These are phyloP conservation scores for Serendipita sp. DNA, from an alignment of 1,284 basidiomycete species.

Conservation along the genomic window DNA sequence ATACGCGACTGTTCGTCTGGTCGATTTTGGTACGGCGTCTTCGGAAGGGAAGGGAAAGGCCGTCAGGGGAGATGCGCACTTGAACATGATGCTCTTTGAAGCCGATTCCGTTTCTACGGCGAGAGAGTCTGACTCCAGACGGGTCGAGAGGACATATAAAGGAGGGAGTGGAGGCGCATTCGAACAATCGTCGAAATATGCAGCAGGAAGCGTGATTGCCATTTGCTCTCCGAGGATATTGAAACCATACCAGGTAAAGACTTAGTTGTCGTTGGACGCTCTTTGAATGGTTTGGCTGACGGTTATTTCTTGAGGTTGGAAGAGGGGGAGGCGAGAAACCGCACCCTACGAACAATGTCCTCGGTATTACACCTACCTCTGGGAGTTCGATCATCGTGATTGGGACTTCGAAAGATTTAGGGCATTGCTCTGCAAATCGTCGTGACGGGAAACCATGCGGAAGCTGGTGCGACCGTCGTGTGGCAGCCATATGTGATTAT, in stretches of 20 bases:
- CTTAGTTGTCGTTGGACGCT: neutral
- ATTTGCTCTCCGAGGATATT: constrained; percentile 80
- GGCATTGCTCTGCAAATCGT: constrained; percentile 63
- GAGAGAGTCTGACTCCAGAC: constrained; percentile 26
- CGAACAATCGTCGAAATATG: constrained; percentile 66
- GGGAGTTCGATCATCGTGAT: constrained; percentile 70
- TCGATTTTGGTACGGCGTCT: constrained; percentile 59
- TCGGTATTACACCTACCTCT: constrained; percentile 77
- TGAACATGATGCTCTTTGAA: constrained; percentile 80
- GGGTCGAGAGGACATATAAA: constrained; percentile 33
- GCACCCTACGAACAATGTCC: constrained; percentile 64
- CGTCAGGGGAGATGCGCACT: constrained; percentile 65
- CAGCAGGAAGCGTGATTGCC: constrained; percentile 79
- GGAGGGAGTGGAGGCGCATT: constrained; percentile 89
- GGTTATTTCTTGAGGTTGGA: neutral
- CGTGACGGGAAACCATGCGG: constrained; percentile 71
- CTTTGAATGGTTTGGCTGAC: constrained; percentile 5
- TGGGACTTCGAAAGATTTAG: constrained; percentile 74
- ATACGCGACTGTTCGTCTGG: constrained; percentile 38
- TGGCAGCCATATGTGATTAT: constrained; percentile 65
- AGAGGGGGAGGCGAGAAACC: constrained; percentile 31
- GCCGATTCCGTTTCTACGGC: constrained; percentile 41
- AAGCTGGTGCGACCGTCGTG: constrained; percentile 76
- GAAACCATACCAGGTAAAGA: constrained; percentile 63
- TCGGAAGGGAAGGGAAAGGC: constrained; percentile 33